Conservation (phyloP, 2,329 filamentous ascomycete species). For the Nectriaceae sp. region DNA sequence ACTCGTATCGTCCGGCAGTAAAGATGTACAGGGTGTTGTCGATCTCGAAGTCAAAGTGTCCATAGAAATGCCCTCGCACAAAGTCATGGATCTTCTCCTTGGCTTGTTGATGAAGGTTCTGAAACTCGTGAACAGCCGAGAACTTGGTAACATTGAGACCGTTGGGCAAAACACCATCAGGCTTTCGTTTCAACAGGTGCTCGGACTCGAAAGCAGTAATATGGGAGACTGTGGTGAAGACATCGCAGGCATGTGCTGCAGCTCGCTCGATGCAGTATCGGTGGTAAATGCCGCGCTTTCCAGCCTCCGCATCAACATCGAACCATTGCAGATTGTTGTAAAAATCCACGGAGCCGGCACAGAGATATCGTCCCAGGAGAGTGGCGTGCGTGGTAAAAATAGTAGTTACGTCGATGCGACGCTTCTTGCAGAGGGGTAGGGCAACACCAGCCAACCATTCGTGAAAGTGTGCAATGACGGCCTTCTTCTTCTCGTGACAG, state of each 20-base stretch:
- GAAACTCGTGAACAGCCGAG: constrained; percentile 97
- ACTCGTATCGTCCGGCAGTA: constrained; percentile 95
- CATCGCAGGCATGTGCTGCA: constrained; percentile 87
- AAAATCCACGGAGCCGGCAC: constrained; percentile 96
- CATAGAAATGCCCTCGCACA: constrained; percentile 96
- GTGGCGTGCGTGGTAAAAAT: constrained; percentile 99
- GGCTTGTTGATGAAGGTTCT: constrained; percentile 93
- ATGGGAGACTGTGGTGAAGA: constrained; percentile 98
- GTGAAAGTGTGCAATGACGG: constrained; percentile 97
- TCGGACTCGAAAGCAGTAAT: constrained; percentile 99
- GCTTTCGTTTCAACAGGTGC: constrained; percentile 95
- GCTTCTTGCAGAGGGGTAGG: constrained; percentile 87
- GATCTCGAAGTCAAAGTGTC: constrained; percentile 94
- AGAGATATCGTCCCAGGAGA: constrained; percentile 91
- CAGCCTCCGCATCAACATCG: constrained; percentile 93
- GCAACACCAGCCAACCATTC: constrained; percentile 97
- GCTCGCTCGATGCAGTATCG: constrained; percentile 97
- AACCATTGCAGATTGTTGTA: constrained; percentile 99
- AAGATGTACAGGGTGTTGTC: constrained; percentile 98
- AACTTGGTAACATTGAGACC: constrained; percentile 97
- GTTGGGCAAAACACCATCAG: constrained; percentile 93
- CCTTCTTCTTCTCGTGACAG: constrained; percentile 85
- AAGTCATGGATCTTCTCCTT: constrained; percentile 99
- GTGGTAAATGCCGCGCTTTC: constrained; percentile 98
- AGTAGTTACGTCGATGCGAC: constrained; percentile 93